Percentiles rank a stretch among this genome's conserved stretches.
Conservation (phyloP, 1,139 yeast species). For the Blastobotrys proliferans region DNA sequence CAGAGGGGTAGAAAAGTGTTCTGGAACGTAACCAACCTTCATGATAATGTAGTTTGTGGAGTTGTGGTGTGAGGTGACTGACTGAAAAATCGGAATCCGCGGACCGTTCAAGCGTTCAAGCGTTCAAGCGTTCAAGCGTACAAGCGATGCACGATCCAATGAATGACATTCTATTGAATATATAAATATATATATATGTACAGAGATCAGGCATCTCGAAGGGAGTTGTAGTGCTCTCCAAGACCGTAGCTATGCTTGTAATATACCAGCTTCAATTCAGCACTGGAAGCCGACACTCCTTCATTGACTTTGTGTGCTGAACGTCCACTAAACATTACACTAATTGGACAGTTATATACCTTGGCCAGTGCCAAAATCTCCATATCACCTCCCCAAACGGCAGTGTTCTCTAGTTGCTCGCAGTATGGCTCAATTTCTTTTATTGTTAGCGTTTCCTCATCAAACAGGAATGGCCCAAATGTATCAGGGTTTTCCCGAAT, state of each 20-base stretch:
- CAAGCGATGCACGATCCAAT: no score
- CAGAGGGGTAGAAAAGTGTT: conserved; percentile 85
- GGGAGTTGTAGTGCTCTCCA: conserved; percentile 93
- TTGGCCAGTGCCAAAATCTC: conserved; percentile 79
- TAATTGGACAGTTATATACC: conserved; percentile 64
- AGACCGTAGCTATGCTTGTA: conserved; percentile 83
- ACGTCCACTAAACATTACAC: conserved; percentile 72
- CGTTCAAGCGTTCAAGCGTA: no score
- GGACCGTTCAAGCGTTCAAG: no score
- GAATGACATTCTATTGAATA: no score
- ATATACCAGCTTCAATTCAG: conserved; percentile 67
- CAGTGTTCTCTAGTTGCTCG: conserved; percentile 60
- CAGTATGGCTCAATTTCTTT: conserved; percentile 69
- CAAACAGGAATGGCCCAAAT: conserved; percentile 77
- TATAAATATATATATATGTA: no score
- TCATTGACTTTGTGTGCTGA: conserved; percentile 59
- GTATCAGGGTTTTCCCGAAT: conserved; percentile 62
- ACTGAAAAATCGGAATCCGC: no score
- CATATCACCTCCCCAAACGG: conserved; percentile 96
- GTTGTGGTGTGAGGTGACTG: no score
- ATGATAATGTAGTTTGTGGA: no score
- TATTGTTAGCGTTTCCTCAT: conserved; percentile 61
- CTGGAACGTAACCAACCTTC: conserved; percentile 82
- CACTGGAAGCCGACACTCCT: conserved; percentile 33
- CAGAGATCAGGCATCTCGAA: conserved; percentile 50